Evolutionary conservation across 768 basidiomycete species (phyloP), one percentile per base, ranked within the genome.

Genomic region (Amanita phalloides): DNA sequence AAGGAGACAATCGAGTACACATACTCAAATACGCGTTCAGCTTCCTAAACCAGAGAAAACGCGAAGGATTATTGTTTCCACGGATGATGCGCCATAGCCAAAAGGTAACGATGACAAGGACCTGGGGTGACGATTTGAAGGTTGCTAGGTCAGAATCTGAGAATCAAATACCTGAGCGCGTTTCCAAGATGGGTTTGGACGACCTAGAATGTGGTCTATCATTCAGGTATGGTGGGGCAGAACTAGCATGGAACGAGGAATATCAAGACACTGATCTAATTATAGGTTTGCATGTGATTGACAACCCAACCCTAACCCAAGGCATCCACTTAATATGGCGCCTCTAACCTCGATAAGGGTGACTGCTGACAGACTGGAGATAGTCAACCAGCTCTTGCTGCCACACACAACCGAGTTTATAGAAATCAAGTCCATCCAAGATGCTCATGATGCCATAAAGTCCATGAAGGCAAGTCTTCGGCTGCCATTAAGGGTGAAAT

Each of bases 371-470:
- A 70, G 64, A 49, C 65, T 96, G 53, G 84, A 92, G 66, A 95
- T 97, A 57, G 77, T 96, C 49, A 86, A 97, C 69, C 93, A 96
- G 72, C 78, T 95, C 4, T 66, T 93, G 4, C 72, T 95, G 6
- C 93, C 92, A 0, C 86, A 88, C 61, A 76, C 74, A 1, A 78
- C 78, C 13, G 72, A 83, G 56, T 88, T 77, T 57, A 55, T 89
- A 28, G 60, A 72, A 21, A 80, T 97, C 48, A 68, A 78, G n/a
- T 76, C 80, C 11, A 71, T 90, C 54, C 81, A 92, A 48, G 80
- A 91, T 28, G 94, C 93, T 0, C 86, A 89, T 67, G 88, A 92
- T 61, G 94, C 93, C 14, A 97, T 97, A 68, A 94, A 90, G 69
- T 75, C 84, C 13, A 98, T 98, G 94, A 94, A 92, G 78, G 91